Evolutionary conservation across 345 rosid genomes (phyloP), one percentile per base, ranked within the genome.

Genomic region (Dovyalis caffra): DNA sequence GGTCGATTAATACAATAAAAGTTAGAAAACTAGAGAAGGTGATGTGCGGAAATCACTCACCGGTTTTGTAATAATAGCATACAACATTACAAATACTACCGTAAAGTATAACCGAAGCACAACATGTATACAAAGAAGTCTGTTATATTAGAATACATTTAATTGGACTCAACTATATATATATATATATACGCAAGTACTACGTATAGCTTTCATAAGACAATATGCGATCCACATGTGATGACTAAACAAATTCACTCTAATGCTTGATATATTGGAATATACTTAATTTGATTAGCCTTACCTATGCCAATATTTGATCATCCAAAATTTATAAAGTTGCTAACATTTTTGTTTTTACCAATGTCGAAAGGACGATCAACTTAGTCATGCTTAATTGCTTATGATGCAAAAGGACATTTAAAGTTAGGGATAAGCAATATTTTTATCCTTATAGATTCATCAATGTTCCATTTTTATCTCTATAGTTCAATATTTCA

Each of bases 81-180:
- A n/a, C n/a, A n/a, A n/a, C n/a, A n/a, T n/a, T n/a, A n/a, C n/a
- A n/a, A n/a, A n/a, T n/a, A n/a, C n/a, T n/a, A n/a, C n/a, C n/a
- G n/a, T n/a, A n/a, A n/a, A n/a, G n/a, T n/a, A n/a, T n/a, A n/a
- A n/a, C n/a, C n/a, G n/a, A n/a, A n/a, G n/a, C n/a, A n/a, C n/a
- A n/a, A n/a, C n/a, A n/a, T n/a, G n/a, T n/a, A n/a, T n/a, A n/a
- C n/a, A n/a, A n/a, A n/a, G n/a, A n/a, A n/a, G n/a, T n/a, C n/a
- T n/a, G n/a, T n/a, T n/a, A n/a, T n/a, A n/a, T n/a, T n/a, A n/a
- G n/a, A n/a, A n/a, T n/a, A n/a, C n/a, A n/a, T n/a, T n/a, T n/a
- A n/a, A n/a, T n/a, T n/a, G n/a, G n/a, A n/a, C 70, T 78, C 82
- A 61, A 67, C 80, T 58, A 38, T 9, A 63, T 8, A 38, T 37